Base-by-base conservation (phyloP, 352 stramenopile species). In the Phytopythium montanum region DNA sequence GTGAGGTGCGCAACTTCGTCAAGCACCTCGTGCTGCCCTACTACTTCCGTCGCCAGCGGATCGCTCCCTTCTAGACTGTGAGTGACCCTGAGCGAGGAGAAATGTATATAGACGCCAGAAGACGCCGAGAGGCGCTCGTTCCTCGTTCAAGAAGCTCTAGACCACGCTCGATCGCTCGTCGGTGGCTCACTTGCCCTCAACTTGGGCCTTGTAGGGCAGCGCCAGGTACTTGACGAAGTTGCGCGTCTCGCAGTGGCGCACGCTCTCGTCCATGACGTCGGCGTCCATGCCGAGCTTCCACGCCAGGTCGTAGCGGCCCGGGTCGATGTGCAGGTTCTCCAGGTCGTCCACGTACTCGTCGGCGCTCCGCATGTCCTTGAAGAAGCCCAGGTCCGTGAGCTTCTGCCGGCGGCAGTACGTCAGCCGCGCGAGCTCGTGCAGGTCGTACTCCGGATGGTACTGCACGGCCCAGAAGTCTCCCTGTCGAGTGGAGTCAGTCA, bases 401-500 rank as follows among this genome's bases (percentile, higher is more conserved):
- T 82, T 65, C 58, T 87, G 66, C 28, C 83, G 76, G 29, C 80
- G 80, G 52, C 80, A 90, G 70, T 90, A 81, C 42, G 74, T 90
- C 46, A 94, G 65, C 1, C 81, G 76, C 28, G 81, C 84, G 26
- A 94, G 75, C 62, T 94, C 84, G 59, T 91, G 81, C 28, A 94
- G 61, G 56, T 94, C 79, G 68, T 94, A 94, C 68, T 94, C 84
- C 4, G 81, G 81, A 54, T 94, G 85, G 58, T 94, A 94, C 55
- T 94, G 85, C n/a, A 94, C 73, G 45, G 64, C 79, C 85, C 85
- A 94, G 50, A 94, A 94, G 21, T 94, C 81, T 41, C 85, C 84
- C 64, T 90, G 13, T 9, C 23, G 6, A 6, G 3, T 26, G 7
- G n/a, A 6, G 16, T 12, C 41, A 26, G 2, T 18, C 41, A 23